These are phyloP conservation scores for Trichoderma harzianum DNA, from an alignment of 2,329 filamentous ascomycete genomes.

Conservation along the genomic window DNA sequence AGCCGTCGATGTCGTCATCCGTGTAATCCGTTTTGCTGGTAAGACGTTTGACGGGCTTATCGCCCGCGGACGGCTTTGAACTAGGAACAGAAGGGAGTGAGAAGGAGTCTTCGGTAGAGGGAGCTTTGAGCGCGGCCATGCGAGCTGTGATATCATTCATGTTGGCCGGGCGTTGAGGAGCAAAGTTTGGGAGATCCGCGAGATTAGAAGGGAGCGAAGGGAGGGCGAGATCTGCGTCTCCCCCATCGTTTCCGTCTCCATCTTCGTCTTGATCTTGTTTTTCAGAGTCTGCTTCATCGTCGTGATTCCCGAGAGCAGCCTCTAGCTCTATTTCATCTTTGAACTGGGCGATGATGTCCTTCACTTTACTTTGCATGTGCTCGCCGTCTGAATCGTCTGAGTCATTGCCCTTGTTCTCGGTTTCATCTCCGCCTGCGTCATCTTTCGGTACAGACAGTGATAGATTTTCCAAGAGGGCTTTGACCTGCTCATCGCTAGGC, in stretches of 20 bases:
- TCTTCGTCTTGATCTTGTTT: background rate
- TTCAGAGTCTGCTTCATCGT: background rate
- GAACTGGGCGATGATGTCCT: conserved; percentile 44
- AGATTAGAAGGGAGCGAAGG: conserved; percentile 47
- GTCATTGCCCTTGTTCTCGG: conserved; percentile 22
- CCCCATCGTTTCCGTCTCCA: background rate
- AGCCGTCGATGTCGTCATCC: conserved; percentile 69
- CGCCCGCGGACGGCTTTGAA: conserved; percentile 40
- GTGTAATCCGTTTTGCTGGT: conserved; percentile 47
- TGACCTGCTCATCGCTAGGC: conserved; percentile 34
- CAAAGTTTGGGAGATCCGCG: conserved; percentile 33
- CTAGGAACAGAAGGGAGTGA: conserved; percentile 50
- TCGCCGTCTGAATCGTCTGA: conserved; percentile 51
- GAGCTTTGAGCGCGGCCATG: conserved; percentile 49
- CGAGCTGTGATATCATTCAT: conserved; percentile 48
- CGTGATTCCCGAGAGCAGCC: conserved; percentile 16
- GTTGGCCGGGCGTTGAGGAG: conserved; percentile 27
- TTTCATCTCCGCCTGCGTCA: background rate
- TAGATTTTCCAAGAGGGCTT: conserved; percentile 37
- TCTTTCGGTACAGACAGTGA: conserved; percentile 33
- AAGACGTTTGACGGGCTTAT: conserved; percentile 39
- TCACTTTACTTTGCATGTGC: conserved; percentile 42
- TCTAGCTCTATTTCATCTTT: conserved; percentile 45
- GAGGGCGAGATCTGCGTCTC: conserved; percentile 34
- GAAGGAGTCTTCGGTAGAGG: conserved; percentile 30